A percentile compares a stretch with the other conserved stretches of the same genome.
Conservation (phyloP, 352 stramenopile species). For the Chrysophaeum taylorii region DNA sequence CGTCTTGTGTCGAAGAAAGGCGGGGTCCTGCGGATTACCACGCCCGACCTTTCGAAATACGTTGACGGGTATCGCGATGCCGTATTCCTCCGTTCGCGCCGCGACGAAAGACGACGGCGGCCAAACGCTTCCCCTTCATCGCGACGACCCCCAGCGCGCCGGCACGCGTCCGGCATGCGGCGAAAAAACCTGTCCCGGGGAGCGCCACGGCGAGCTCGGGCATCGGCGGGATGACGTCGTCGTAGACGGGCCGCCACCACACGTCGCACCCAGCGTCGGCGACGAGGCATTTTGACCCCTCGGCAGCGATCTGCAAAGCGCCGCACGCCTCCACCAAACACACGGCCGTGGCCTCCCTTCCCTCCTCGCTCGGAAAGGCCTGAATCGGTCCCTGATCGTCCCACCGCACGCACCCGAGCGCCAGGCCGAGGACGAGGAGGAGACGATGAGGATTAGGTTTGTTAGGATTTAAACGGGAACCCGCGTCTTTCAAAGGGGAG, state of each 20-base stretch:
- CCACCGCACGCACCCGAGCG: too few species aligned
- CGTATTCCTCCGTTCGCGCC: neutral
- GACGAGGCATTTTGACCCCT: too few species aligned
- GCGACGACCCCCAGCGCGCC: neutral
- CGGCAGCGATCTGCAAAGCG: too few species aligned
- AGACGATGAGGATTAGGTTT: too few species aligned
- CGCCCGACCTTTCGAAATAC: neutral
- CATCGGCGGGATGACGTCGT: slow-evolving; percentile 2
- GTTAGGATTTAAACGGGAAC: too few species aligned
- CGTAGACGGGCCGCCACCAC: neutral
- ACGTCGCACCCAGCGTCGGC: neutral
- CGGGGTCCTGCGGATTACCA: neutral
- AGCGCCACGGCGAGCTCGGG: slow-evolving; percentile 2
- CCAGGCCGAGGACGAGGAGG: too few species aligned
- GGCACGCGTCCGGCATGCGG: neutral
- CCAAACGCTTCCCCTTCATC: neutral
- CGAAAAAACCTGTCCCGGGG: neutral
- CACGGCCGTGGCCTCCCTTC: too few species aligned
- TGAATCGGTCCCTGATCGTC: too few species aligned
- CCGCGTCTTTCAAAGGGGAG: too few species aligned
- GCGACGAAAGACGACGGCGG: neutral
- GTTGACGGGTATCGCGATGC: neutral
- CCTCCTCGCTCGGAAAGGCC: too few species aligned
- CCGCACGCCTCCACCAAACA: too few species aligned
- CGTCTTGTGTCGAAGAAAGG: neutral